Evolutionary conservation across 1,284 basidiomycete species (phyloP).

Genomic region (Pseudozyma hubeiensis): DNA sequence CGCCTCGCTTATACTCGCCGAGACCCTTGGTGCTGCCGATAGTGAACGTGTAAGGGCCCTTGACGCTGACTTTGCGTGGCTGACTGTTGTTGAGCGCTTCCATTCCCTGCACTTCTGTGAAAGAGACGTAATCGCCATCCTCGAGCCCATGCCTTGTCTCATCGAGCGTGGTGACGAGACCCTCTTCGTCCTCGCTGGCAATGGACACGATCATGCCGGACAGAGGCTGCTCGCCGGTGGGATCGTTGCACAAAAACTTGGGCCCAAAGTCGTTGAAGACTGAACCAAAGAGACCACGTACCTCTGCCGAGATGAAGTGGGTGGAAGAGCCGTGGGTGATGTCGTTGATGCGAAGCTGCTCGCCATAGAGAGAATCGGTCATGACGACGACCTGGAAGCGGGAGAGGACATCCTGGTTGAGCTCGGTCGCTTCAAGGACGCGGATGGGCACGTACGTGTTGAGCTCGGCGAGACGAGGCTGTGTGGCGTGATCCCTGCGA

Average conservation of each 20-base stretch:
- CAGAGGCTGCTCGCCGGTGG: conserved; percentile 92
- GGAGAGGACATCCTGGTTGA: conserved; percentile 53
- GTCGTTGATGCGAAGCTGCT: conserved; percentile 94
- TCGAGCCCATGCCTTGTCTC: conserved; percentile 97
- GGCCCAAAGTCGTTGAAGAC: conserved; percentile 97
- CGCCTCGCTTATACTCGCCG: conserved; percentile 85
- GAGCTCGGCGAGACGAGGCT: conserved; percentile 90
- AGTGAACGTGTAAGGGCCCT: conserved; percentile 73
- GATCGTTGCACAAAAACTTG: conserved; percentile 93
- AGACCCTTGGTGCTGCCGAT: conserved; percentile 68
- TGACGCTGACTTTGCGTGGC: conserved; percentile 90
- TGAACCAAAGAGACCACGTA: conserved; percentile 92
- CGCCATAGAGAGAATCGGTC: conserved; percentile 80
- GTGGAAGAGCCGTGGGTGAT: conserved; percentile 76
- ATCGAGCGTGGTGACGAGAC: conserved; percentile 93
- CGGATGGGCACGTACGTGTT: conserved; percentile 96
- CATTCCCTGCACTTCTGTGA: conserved; percentile 98
- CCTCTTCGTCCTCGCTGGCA: conserved; percentile 75
- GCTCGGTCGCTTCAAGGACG: conserved; percentile 70
- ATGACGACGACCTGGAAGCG: conserved; percentile 80
- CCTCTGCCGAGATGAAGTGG: conserved; percentile 91
- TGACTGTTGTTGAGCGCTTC: conserved; percentile 88
- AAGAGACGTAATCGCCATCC: conserved; percentile 97
- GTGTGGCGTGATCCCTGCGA: conserved; percentile 82
- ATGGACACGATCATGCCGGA: conserved; percentile 91